Percentiles rank a stretch among this genome's conserved stretches.
Conservation (phyloP, 257 asterid genomes). For the Galeopsis tetrahit region DNA sequence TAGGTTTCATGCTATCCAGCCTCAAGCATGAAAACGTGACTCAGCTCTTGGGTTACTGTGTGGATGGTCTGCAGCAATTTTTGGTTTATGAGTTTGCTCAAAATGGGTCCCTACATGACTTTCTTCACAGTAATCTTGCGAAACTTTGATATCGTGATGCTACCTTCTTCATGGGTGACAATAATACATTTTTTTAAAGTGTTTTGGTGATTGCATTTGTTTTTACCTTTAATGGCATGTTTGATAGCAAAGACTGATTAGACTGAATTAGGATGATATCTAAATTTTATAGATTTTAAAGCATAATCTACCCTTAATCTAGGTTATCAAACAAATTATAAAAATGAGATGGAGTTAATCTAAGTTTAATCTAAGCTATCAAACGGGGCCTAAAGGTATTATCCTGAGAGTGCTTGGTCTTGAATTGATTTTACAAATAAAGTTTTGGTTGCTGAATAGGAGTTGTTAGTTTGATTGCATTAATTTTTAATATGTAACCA, state of each 20-base stretch:
- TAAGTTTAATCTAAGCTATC: too few species aligned
- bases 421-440: background rate
- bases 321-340: too few species aligned
- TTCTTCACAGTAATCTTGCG: slow-evolving; percentile 57
- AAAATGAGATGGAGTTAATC: too few species aligned
- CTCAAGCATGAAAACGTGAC: slow-evolving; percentile 56
- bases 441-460: background rate
- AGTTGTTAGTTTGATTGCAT: background rate
- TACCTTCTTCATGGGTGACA: background rate
- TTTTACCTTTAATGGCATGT: background rate
- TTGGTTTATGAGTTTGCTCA: slow-evolving; percentile 65
- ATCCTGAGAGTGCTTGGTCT: background rate
- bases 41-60: slow-evolving; percentile 59
- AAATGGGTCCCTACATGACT: slow-evolving; percentile 65
- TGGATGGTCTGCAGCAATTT: slow-evolving; percentile 47
- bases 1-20: slow-evolving; percentile 62
- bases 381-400: too few species aligned
- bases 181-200: background rate
- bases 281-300: too few species aligned
- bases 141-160: background rate
- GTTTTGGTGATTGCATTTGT: background rate
- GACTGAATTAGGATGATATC: too few species aligned
- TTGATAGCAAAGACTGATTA: too few species aligned
- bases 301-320: too few species aligned
- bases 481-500: background rate